Base-by-base conservation (phyloP, 2,329 filamentous ascomycete species). In the Botrytis paeoniae region DNA sequence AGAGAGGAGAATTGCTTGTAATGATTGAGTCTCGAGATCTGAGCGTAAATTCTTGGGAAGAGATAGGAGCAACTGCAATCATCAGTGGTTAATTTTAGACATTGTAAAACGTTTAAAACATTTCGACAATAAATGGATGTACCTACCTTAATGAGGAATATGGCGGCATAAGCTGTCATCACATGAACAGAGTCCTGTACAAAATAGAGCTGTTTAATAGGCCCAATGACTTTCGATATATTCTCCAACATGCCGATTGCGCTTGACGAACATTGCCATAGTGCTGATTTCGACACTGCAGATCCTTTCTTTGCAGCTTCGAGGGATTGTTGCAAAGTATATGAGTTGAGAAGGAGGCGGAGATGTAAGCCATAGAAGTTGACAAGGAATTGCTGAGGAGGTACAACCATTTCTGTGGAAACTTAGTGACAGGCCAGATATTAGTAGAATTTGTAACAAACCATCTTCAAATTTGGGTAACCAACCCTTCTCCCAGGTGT, bases 191-290 rank as follows among this genome's bases (percentile, higher is more conserved):
- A 83, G 69, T 84, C 82, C 74, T 84, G 82, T 4, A 80, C 81
- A 75, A 83, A 84, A 72, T 81, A 83, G 0, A 84, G 76, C 61
- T 79, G 78, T 4, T 80, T 79, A 0, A 80, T 73, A 66, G 79
- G 76, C 22, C 76, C 75, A 43, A 76, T 73, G 32, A 74, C 70
- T 35, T 75, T 68, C 25, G 79, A 78, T 29, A 83, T 80, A 32
- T 92, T 90, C 77, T 91, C 88, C 6, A 89, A 88, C 51, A 93
- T 93, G 89, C 90, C 90, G 4, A 92, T 79, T 37, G 81, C 80
- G 35, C 78, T 80, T 2, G 79, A 79, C 35, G 79, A 83, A 54
- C 79, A 79, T 20, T 78, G 74, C 80, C 78, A 83, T 1, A 80
- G 76, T n/a, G 79, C 78, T 70, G 51, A 78, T 75, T 75, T 81